Evolutionary conservation across 352 stramenopile species (phyloP), one percentile per base, ranked within the genome.

Genomic region (Phytopythium montanum): DNA sequence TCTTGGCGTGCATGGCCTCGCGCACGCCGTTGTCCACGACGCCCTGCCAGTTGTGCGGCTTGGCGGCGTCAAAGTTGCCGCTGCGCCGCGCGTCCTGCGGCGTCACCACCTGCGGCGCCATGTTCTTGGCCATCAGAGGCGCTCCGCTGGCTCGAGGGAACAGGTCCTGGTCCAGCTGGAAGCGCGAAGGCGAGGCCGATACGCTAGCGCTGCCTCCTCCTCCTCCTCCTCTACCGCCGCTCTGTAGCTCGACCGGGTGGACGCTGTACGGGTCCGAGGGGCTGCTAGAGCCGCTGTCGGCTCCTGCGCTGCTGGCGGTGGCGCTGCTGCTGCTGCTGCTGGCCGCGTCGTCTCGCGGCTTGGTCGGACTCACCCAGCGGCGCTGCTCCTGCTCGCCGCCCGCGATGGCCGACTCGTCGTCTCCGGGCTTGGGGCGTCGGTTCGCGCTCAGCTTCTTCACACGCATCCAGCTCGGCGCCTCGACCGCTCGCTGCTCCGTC

Each of bases 381-480:
- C 57, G 70, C 58, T 65, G 61, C 26, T 78, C 64, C 58, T 59
- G 66, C 59, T 75, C 65, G 58, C 29, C 67, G 23, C 50, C 55
- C 42, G 62, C 44, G 44, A 50, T 50, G 23, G 23, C 56, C 31
- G 62, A 62, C 70, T 87, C 77, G 68, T 88, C 80, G 49, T 90
- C 80, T 56, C 77, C 77, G 66, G 74, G 57, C 80, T 84, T 86
- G 44, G 77, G 68, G 66, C 77, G 80, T 62, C 77, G 73, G 59
- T 79, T 85, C 51, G 68, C 65, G 70, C 73, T 88, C 66, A 88
- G 61, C 54, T 90, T 90, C 78, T 90, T 90, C 68, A 90, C 76
- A 79, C 80, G 80, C 80, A 90, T 90, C 54, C 68, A 42, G 61
- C 50, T 48, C 42, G 28, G 44, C 44, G 44, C 28, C 21, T 50